Percentiles rank a stretch among this genome's conserved stretches.
These are phyloP conservation scores for Aurinia saxatilis DNA, from an alignment of 345 rosid genomes.

Conservation along the genomic window DNA sequence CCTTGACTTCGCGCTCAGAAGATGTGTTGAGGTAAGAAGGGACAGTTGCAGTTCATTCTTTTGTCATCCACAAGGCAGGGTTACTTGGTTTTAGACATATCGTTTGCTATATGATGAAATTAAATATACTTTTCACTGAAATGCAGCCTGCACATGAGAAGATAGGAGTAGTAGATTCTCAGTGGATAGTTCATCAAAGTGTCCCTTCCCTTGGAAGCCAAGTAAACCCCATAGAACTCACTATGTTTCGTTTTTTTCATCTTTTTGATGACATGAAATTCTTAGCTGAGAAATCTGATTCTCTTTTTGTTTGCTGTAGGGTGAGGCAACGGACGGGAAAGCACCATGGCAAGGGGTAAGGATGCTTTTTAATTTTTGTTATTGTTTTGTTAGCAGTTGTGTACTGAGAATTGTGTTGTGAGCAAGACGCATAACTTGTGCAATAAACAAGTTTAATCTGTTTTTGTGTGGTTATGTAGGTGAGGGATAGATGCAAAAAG, in stretches of 20 bases:
- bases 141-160: constrained; percentile 95
- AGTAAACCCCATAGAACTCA: constrained; percentile 36
- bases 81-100: background rate
- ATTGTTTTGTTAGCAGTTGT: too few relatives aligned
- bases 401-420: background rate
- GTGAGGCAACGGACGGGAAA: constrained; percentile 58
- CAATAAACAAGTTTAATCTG: background rate
- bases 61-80: background rate
- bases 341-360: constrained; percentile 92
- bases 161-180: constrained; percentile 98
- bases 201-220: constrained; percentile 89
- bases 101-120: background rate
- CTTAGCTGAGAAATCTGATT: background rate
- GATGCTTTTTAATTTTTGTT: background rate
- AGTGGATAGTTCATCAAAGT: constrained; percentile 87
- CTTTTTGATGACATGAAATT: background rate
- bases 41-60: background rate
- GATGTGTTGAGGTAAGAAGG: constrained; percentile 66
- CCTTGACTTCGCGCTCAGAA: constrained; percentile 93
- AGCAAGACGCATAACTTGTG: constrained; percentile 2
- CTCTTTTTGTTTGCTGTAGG: constrained; percentile 33
- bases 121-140: background rate
- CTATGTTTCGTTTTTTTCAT: background rate
- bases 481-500: constrained; percentile 77
- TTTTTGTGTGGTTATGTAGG: constrained; percentile 37